Evolutionary conservation across 176 grass and related monocot species (phyloP).

Genomic region (Luzula sylvatica): DNA sequence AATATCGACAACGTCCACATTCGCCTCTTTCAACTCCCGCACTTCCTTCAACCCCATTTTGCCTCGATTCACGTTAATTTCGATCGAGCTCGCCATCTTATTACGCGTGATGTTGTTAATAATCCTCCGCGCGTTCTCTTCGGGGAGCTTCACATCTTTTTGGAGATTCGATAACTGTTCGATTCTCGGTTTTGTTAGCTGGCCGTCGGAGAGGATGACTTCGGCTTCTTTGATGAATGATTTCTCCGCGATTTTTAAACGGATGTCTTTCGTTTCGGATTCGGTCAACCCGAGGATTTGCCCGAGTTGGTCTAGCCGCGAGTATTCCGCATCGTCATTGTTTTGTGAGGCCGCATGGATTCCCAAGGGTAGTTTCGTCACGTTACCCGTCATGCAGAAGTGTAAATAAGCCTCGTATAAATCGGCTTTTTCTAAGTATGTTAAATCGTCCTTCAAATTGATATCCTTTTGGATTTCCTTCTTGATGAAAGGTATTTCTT

Average conservation of each 20-base stretch:
- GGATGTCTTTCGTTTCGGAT: conserved; percentile 66
- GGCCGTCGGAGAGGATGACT: conserved; percentile 90
- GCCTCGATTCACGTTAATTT: conserved; percentile 66
- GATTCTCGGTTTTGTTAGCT: conserved; percentile 72
- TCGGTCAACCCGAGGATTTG: conserved; percentile 70
- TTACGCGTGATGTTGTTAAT: conserved; percentile 84
- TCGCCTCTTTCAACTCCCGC: conserved; percentile 63
- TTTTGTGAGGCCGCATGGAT: conserved; percentile 54
- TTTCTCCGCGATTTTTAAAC: conserved; percentile 80
- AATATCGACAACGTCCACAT: conserved; percentile 61
- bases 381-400: conserved; percentile 71
- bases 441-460: conserved; percentile 81
- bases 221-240: conserved; percentile 93
- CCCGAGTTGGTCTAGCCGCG: conserved; percentile 70
- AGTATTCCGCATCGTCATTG: conserved; percentile 52
- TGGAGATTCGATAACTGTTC: conserved; percentile 86
- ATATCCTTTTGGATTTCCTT: conserved; percentile 81
- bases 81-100: conserved; percentile 69
- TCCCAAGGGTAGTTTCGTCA: conserved; percentile 62
- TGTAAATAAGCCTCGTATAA: conserved; percentile 77
- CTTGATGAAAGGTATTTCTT: conserved; percentile 43
- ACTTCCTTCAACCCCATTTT: conserved; percentile 79
- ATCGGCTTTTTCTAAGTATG: conserved; percentile 69
- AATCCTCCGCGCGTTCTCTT: conserved; percentile 83
- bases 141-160: conserved; percentile 75